Conservation (phyloP, 2,329 filamentous ascomycete species). For the Biscogniauxia mediterranea region DNA sequence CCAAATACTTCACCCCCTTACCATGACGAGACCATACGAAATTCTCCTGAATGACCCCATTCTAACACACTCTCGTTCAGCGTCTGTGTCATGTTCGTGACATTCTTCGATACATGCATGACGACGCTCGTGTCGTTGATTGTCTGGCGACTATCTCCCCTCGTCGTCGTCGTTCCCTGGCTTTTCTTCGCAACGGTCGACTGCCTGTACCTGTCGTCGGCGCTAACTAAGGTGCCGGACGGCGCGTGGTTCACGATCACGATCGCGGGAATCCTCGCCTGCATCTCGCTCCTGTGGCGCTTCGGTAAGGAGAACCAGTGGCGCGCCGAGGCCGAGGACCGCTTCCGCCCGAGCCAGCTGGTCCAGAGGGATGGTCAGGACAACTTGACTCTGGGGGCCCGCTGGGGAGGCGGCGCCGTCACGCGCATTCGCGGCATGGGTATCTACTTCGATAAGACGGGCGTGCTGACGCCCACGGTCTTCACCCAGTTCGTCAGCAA, state of each 20-base stretch:
- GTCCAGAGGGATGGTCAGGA: conserved; percentile 23
- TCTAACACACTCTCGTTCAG: conserved; percentile 11
- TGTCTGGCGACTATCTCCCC: conserved; percentile 64
- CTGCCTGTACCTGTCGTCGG: conserved; percentile 66
- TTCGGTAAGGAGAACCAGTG: conserved; percentile 79
- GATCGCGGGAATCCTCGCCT: conserved; percentile 60
- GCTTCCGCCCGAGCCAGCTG: conserved; percentile 47
- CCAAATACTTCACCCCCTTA: neutral
- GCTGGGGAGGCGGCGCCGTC: conserved; percentile 42
- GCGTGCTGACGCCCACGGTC: conserved; percentile 61
- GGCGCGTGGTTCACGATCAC: conserved; percentile 78
- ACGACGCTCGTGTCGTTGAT: conserved; percentile 69
- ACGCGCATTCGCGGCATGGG: conserved; percentile 57
- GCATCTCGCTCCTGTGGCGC: conserved; percentile 71
- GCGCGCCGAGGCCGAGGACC: conserved; percentile 64
- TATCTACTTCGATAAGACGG: conserved; percentile 78
- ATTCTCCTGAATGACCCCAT: neutral
- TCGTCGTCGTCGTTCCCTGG: conserved; percentile 60
- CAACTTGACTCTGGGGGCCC: conserved; percentile 33
- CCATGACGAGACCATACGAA: neutral
- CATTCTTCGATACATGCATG: conserved; percentile 75
- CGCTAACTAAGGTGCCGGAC: conserved; percentile 69
- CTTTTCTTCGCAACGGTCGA: conserved; percentile 66
- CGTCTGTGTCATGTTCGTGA: conserved; percentile 77
- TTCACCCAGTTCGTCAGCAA: conserved; percentile 74